These are phyloP conservation scores for Mycosphaerella sp. DNA, from an alignment of 2,329 filamentous ascomycete species.

Conservation along the genomic window DNA sequence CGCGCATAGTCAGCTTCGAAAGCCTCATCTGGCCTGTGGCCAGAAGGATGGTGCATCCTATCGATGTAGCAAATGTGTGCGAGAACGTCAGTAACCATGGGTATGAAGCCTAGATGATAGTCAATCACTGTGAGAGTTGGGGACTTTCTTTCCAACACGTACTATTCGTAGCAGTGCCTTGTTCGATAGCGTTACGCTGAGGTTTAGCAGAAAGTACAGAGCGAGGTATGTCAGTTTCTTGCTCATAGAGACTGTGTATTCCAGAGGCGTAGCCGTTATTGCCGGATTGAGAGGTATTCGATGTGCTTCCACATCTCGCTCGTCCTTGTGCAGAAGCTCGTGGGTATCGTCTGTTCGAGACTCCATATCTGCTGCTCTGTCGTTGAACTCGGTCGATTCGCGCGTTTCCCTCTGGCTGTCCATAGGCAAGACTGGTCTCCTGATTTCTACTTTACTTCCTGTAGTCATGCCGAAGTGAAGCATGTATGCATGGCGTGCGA, in stretches of 20 bases:
- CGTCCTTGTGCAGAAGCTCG: slow-evolving; percentile 16
- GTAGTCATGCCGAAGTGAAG: background rate
- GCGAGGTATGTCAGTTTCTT: slow-evolving; percentile 24
- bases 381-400: slow-evolving; percentile 11
- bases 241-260: slow-evolving; percentile 24
- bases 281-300: background rate
- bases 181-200: slow-evolving; percentile 53
- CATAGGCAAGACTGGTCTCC: background rate
- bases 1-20: slow-evolving; percentile 47
- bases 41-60: slow-evolving; percentile 50
- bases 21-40: slow-evolving; percentile 49
- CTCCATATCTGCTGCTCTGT: slow-evolving; percentile 6
- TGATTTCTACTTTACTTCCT: background rate
- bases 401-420: slow-evolving; percentile 7
- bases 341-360: slow-evolving; percentile 11
- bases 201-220: slow-evolving; percentile 46
- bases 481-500: background rate
- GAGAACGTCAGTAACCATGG: slow-evolving; percentile 57
- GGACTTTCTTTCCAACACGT: background rate
- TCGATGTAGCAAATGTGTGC: slow-evolving; percentile 51
- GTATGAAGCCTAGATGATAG: slow-evolving; percentile 46
- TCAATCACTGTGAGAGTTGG: background rate
- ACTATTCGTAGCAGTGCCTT: slow-evolving; percentile 48
- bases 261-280: slow-evolving; percentile 14
- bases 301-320: slow-evolving; percentile 15